Percentiles rank a stretch among this genome's conserved stretches.
Evolutionary conservation across 495 filamentous ascomycete genomes (phyloP).

Genomic region (Daldinia caldariorum): DNA sequence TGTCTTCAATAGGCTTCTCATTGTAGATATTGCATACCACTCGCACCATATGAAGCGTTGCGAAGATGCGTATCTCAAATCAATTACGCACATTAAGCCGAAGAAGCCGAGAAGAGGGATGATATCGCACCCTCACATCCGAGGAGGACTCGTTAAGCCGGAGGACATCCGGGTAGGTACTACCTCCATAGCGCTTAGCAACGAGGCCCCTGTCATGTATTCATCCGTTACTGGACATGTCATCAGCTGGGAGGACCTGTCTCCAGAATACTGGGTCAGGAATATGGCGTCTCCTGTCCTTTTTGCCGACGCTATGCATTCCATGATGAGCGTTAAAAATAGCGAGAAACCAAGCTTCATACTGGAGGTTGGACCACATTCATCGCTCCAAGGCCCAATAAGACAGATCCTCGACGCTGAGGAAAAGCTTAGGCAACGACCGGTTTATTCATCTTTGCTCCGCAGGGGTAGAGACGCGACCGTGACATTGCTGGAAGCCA

Average conservation of each 20-base stretch:
- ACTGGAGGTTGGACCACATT: slow-evolving; percentile 46
- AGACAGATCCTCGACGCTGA: slow-evolving; percentile 55
- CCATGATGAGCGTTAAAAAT: slow-evolving; percentile 28
- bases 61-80: slow-evolving; percentile 18
- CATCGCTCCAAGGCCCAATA: slow-evolving; percentile 61
- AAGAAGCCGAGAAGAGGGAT: slow-evolving; percentile 6
- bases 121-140: slow-evolving; percentile 17
- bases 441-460: slow-evolving; percentile 42
- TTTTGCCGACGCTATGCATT: slow-evolving; percentile 51
- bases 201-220: slow-evolving; percentile 44
- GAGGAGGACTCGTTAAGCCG: slow-evolving; percentile 11
- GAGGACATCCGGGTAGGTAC: not conserved
- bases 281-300: slow-evolving; percentile 56
- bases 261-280: slow-evolving; percentile 52
- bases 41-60: slow-evolving; percentile 49
- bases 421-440: slow-evolving; percentile 28
- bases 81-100: slow-evolving; percentile 31
- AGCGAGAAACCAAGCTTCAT: slow-evolving; percentile 23
- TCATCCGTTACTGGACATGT: slow-evolving; percentile 52
- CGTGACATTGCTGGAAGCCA: slow-evolving; percentile 43
- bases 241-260: slow-evolving; percentile 37
- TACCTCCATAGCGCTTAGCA: slow-evolving; percentile 6
- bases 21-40: slow-evolving; percentile 51
- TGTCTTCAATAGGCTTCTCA: slow-evolving; percentile 47
- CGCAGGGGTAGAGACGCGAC: slow-evolving; percentile 47